phyloP scores from a whole-genome alignment of 2,329 filamentous ascomycete species.

The Cladorrhinum sp. region DNA sequence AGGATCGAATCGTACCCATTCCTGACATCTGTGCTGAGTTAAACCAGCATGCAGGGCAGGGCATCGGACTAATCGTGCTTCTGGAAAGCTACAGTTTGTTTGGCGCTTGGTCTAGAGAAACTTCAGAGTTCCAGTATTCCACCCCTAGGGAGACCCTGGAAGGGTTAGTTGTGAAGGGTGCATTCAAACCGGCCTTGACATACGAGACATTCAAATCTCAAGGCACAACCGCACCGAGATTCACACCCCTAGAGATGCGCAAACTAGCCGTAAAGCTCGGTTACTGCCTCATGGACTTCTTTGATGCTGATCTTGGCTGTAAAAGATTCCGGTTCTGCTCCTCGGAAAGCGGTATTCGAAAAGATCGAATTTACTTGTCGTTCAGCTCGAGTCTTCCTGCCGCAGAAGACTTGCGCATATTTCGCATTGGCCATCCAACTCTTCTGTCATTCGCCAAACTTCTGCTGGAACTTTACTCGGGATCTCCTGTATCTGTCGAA shows the following conservation, averaged over 20 bases:
- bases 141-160: not conserved
- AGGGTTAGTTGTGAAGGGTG: not conserved
- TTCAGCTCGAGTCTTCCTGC: not conserved
- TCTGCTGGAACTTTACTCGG: not conserved
- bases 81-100: not conserved
- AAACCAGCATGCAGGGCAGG: not conserved
- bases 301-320: not conserved
- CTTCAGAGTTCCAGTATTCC: not conserved
- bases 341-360: not conserved
- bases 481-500: not conserved
- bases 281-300: not conserved
- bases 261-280: not conserved
- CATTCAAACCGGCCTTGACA: not conserved
- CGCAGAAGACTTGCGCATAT: not conserved
- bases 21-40: not conserved
- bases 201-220: not conserved
- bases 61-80: not conserved
- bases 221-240: not conserved
- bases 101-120: not conserved
- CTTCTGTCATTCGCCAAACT: not conserved
- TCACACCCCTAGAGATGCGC: not conserved
- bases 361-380: not conserved
- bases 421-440: not conserved
- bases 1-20: not conserved
- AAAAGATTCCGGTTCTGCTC: not conserved